Base-by-base conservation (phyloP, 202 grass and related monocot genomes). In the Brachypodium distachyon region DNA sequence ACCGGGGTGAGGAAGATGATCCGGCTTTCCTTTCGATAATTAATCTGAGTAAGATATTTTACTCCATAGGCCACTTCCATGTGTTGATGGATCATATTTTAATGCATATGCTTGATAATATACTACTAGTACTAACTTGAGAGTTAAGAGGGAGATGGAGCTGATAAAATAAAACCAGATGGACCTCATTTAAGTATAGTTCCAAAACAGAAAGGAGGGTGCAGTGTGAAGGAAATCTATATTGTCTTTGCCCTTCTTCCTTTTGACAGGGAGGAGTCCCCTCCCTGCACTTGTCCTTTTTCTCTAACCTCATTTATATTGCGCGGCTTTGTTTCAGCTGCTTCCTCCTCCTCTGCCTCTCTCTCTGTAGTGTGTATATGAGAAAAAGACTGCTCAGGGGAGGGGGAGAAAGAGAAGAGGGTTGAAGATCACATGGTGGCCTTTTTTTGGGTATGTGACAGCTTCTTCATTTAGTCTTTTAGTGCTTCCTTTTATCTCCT, bases 341-440 rank as follows among this genome's bases (percentile, higher is more conserved):
- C 70, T 67, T 76, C 61, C 63, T 29, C 38, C 27, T 71, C n/a
- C n/a, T n/a, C n/a, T n/a, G n/a, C n/a, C n/a, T n/a, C n/a, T n/a
- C n/a, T n/a, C n/a, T n/a, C n/a, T n/a, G n/a, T n/a, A n/a, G 49
- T 34, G 27, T 66, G 47, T 37, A 33, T 48, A 17, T 31, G 33
- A 47, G 55, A 39, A 48, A 61, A 46, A 48, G 72, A 37, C 65
- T 31, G 16, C 27, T 71, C 57, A 84, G 62, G 60, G 73, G 82
- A 73, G 63, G 77, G 19, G 43, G 78, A 70, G 80, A 86, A n/a
- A n/a, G 80, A 77, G 72, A 70, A 79, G 63, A 87, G 70, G 55
- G 68, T 75, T n/a, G 59, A 72, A 83, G 73, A 89, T 92, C 89
- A 89, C 89, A 92, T 90, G 89, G 81, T 67, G 72, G 68, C 80